Conservation (phyloP, 2,329 filamentous ascomycete genomes). For the Colletotrichum sp. region DNA sequence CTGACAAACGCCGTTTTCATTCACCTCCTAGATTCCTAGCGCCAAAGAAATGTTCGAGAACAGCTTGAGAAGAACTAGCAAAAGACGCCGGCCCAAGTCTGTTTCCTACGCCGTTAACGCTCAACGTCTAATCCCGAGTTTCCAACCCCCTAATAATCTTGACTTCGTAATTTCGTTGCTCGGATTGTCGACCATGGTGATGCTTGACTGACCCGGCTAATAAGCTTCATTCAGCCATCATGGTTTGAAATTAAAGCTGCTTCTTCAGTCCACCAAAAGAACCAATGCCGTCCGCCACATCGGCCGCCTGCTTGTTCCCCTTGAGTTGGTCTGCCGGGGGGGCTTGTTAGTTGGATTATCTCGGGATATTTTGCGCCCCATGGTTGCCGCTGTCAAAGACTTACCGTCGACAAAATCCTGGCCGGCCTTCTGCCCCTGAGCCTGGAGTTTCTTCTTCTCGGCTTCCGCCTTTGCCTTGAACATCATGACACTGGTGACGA, state of each 20-base stretch:
- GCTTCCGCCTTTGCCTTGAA: constrained; percentile 46
- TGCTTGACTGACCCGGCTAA: neutral
- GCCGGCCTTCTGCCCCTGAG: constrained; percentile 41
- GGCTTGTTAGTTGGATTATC: neutral
- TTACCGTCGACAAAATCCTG: constrained; percentile 41
- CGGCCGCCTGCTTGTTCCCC: constrained; percentile 38
- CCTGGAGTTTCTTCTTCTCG: constrained; percentile 42
- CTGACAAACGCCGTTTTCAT: neutral
- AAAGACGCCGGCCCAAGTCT: neutral
- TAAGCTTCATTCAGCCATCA: neutral
- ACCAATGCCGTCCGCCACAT: constrained; percentile 32
- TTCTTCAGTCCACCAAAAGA: constrained; percentile 34
- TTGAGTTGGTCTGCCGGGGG: constrained; percentile 33
- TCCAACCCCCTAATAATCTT: neutral
- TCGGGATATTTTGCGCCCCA: neutral
- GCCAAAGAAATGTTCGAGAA: neutral
- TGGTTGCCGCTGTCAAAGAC: neutral
- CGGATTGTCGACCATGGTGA: neutral
- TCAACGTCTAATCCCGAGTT: neutral
- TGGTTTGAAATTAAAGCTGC: constrained; percentile 15
- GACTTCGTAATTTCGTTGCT: neutral
- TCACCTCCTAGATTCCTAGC: neutral
- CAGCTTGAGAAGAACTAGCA: neutral
- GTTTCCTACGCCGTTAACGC: neutral
- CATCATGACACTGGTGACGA: constrained; percentile 28